Conservation (phyloP, 2,329 filamentous ascomycete genomes). For the Colletotrichum coccodes region DNA sequence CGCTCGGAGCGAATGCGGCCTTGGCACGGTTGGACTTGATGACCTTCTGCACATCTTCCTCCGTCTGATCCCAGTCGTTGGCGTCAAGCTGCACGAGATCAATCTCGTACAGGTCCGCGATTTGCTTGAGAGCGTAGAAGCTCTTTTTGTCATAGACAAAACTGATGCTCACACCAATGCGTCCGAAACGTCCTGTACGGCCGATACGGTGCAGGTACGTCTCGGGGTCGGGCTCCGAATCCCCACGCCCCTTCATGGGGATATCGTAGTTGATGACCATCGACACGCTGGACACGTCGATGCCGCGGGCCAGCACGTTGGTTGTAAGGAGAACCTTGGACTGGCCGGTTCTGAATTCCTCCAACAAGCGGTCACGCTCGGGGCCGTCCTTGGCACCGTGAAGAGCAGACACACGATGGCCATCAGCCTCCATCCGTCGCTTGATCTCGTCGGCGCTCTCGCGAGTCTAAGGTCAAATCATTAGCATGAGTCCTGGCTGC, state of each 20-base stretch:
- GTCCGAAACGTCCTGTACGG: slow-evolving; percentile 94
- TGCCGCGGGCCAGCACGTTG: slow-evolving; percentile 94
- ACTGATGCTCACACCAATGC: slow-evolving; percentile 94
- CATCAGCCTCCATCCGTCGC: slow-evolving; percentile 84
- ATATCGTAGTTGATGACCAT: slow-evolving; percentile 99
- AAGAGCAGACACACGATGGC: slow-evolving; percentile 90
- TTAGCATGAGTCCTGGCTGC: background rate
- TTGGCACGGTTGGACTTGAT: slow-evolving; percentile 77
- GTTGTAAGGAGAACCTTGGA: slow-evolving; percentile 98
- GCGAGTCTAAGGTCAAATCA: slow-evolving; percentile 69
- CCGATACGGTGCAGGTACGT: slow-evolving; percentile 99
- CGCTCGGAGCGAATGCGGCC: slow-evolving; percentile 61
- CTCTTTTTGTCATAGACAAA: slow-evolving; percentile 90
- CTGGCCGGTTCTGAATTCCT: slow-evolving; percentile 85
- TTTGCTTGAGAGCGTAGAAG: slow-evolving; percentile 82
- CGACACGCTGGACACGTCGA: slow-evolving; percentile 89
- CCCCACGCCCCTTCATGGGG: slow-evolving; percentile 78
- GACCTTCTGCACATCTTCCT: slow-evolving; percentile 82
- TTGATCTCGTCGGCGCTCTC: slow-evolving; percentile 88
- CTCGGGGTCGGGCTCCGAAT: slow-evolving; percentile 88
- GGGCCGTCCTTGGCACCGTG: slow-evolving; percentile 88
- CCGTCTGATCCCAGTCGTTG: slow-evolving; percentile 90
- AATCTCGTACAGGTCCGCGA: slow-evolving; percentile 82
- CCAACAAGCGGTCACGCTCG: slow-evolving; percentile 85
- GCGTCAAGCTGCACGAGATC: slow-evolving; percentile 85